Evolutionary conservation across 116 monocot genomes (phyloP).

Genomic region (Phalaenopsis hybrid): DNA sequence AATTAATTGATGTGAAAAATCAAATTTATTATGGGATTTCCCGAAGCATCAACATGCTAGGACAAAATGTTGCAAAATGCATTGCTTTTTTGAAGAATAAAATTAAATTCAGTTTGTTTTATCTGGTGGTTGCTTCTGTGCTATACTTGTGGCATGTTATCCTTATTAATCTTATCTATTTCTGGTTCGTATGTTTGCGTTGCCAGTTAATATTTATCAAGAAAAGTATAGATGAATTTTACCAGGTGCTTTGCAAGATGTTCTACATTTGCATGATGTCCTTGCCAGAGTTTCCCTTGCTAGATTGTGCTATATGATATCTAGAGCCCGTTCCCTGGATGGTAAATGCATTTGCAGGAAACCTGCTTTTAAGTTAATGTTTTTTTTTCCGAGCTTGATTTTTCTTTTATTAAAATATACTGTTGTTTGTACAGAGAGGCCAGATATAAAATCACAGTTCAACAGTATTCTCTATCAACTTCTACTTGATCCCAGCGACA

Average conservation of each 20-base stretch:
- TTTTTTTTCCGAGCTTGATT: not conserved
- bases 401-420: not conserved
- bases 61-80: not conserved
- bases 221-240: slow-evolving; percentile 12
- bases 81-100: not conserved
- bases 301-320: slow-evolving; percentile 83
- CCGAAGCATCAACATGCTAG: not conserved
- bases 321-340: slow-evolving; percentile 83
- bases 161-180: not conserved
- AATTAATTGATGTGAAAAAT: not conserved
- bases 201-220: not conserved
- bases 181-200: not conserved
- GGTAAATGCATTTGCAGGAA: slow-evolving; percentile 38
- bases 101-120: not conserved
- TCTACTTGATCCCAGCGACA: slow-evolving; percentile 95
- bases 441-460: slow-evolving; percentile 87
- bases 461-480: slow-evolving; percentile 90
- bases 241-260: slow-evolving; percentile 97
- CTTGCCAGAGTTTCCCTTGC: slow-evolving; percentile 97
- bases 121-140: not conserved
- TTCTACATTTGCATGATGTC: slow-evolving; percentile 98
- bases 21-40: not conserved
- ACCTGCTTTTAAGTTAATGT: not conserved
- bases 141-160: not conserved
- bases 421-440: slow-evolving; percentile 64